phyloP scores from a whole-genome alignment of 192 early-diverging fungal genomes.

The Lunasporangiospora selenospora region DNA sequence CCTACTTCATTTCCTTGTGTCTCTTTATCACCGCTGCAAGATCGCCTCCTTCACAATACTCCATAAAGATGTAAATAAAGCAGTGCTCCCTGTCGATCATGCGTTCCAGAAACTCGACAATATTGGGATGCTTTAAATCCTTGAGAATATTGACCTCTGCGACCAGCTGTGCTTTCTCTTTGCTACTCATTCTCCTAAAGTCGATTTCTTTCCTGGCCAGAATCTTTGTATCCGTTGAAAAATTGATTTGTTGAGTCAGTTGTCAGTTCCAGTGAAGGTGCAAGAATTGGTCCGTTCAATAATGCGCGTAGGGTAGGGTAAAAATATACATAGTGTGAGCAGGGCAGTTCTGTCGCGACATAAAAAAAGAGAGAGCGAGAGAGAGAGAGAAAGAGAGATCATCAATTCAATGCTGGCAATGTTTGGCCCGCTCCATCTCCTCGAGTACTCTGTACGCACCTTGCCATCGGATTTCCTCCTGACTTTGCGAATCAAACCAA shows the following conservation, averaged over 20 bases:
- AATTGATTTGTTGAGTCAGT: not conserved
- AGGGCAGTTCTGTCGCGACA: not conserved
- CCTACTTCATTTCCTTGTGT: constrained; percentile 63
- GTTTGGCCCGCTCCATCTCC: too few relatives aligned
- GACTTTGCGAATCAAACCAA: constrained; percentile 77
- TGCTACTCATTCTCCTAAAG: constrained; percentile 76
- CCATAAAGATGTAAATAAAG: constrained; percentile 82
- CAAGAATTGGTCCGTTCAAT: too few relatives aligned
- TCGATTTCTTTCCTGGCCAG: constrained; percentile 82
- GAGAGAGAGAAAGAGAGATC: too few relatives aligned
- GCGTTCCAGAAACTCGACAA: constrained; percentile 75
- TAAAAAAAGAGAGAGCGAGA: not conserved
- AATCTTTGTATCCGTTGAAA: constrained; percentile 49
- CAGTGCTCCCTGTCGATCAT: constrained; percentile 69
- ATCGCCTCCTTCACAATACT: constrained; percentile 80
- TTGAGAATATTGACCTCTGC: constrained; percentile 78
- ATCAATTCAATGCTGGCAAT: not conserved
- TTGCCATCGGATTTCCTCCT: constrained; percentile 67
- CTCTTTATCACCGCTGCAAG: constrained; percentile 68
- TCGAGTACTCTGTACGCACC: constrained; percentile 49
- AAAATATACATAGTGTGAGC: too few relatives aligned
- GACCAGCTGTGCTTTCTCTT: constrained; percentile 77
- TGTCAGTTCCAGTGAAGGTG: too few relatives aligned
- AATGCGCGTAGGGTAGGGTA: too few relatives aligned
- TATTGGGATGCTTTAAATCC: constrained; percentile 75